Evolutionary conservation across 2,329 filamentous ascomycete genomes (phyloP), one percentile per base, ranked within the genome.

Genomic region (Bipolaris bicolor): DNA sequence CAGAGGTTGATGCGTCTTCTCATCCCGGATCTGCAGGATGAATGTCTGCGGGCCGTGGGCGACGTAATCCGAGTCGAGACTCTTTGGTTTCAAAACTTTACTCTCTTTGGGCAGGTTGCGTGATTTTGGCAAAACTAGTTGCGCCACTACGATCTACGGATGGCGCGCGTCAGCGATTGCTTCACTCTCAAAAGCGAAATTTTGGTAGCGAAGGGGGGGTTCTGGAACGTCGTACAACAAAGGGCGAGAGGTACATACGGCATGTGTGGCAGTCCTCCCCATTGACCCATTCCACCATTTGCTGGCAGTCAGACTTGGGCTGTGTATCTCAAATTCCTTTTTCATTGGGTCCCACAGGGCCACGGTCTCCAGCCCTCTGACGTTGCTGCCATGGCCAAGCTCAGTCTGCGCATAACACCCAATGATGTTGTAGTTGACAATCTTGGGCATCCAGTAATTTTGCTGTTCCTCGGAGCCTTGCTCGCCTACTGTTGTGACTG

Each of bases 201-300:
- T 37, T 36, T 52, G 43, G 55, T 41, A 45, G 41, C 41, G 57
- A 48, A 48, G 37, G 40, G 60, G 55, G 51, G 40, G 52, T 57
- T 67, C 55, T 50, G 20, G 49, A 43, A 34, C 10, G 50, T 44
- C 29, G 36, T 37, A 52, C 54, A 49, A 33, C 54, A 49, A 49
- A 33, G 31, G 29, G 41, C 36, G 48, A 29, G 34, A 18, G 49
- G 49, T 49, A 66, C 68, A 55, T 67, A 74, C 69, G 26, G 82
- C 79, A 74, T 84, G 81, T 53, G 82, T 83, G n/a, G 82, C 82
- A n/a, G 80, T 82, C 22, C 81, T 73, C 1, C 82, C 82, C 72
- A 84, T 76, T 1, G 78, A 77, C 1, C 82, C 82, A 66, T 84
- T 83, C 82, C 82, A 84, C 81, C 81, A 84, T 68, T 84, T 84